phyloP scores from a whole-genome alignment of 192 early-diverging fungal genomes.

The Coemansia sp. region DNA sequence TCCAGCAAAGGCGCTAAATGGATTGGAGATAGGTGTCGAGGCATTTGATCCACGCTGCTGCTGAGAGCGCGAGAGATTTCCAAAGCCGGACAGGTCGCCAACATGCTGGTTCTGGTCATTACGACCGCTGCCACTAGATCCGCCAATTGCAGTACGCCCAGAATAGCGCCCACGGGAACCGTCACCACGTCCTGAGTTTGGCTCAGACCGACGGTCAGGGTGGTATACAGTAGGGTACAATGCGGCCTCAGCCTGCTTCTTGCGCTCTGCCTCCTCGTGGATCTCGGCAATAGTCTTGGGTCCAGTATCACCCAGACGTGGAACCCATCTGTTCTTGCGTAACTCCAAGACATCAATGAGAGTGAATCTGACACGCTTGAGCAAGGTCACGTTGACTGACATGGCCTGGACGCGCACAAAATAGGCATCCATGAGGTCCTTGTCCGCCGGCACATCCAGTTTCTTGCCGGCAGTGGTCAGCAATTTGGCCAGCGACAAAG shows the following conservation, averaged over 20 bases:
- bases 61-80: conserved; percentile 66
- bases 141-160: conserved; percentile 62
- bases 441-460: conserved; percentile 63
- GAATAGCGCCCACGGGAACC: conserved; percentile 58
- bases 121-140: conserved; percentile 68
- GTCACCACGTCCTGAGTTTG: conserved; percentile 63
- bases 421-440: conserved; percentile 76
- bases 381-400: conserved; percentile 64
- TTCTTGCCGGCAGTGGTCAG: conserved; percentile 84
- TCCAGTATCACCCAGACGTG: conserved; percentile 61
- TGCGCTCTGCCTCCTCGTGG: conserved; percentile 72
- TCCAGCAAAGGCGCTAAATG: conserved; percentile 13
- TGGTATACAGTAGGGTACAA: conserved; percentile 65
- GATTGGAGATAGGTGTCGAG: background rate
- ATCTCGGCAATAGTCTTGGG: conserved; percentile 94
- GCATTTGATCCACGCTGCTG: conserved; percentile 29
- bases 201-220: conserved; percentile 58
- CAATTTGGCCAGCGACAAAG: conserved; percentile 89
- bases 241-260: conserved; percentile 69
- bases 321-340: conserved; percentile 74
- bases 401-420: conserved; percentile 83
- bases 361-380: conserved; percentile 92
- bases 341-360: conserved; percentile 85
- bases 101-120: conserved; percentile 56
- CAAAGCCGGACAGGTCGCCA: conserved; percentile 77